Base-by-base conservation (phyloP, 768 basidiomycete genomes). In the Fistulinella prunicolor region DNA sequence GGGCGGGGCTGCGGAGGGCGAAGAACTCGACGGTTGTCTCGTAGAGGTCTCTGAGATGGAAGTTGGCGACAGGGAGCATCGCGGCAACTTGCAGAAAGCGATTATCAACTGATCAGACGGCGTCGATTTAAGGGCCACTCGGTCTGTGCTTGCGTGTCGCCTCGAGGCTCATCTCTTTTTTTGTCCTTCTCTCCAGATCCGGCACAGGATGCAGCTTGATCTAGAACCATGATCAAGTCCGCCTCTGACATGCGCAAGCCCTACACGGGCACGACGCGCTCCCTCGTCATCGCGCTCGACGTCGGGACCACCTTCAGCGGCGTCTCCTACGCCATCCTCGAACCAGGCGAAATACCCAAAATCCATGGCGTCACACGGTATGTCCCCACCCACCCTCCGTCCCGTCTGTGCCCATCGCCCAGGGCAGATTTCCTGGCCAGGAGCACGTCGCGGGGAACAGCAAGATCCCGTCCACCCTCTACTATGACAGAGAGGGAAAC, bases 391-490 rank as follows among this genome's bases (percentile, higher is more conserved):
- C 3, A 2, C 17, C 30, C 13, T 32, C 7, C 13, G 30, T 19
- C 35, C 35, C 17, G n/a, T n/a, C n/a, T 43, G 6, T 42, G 28
- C 52, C 56, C 48, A 58, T 51, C 51, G 45, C 56, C 46, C 51
- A 45, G 53, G 53, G 21, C 52, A 89, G 87, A 48, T 90, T 89
- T 48, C 87, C 87, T 9, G 88, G 87, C 16, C 88, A 89, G 67
- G 88, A 90, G 66, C 86, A 90, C 74, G 85, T 88, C 40, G 86
- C 83, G 13, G 87, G 87, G 32, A 90, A 89, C 63, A 83, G 85
- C 49, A 90, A 90, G 70, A 89, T 90, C 58, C 87, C 87, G 32
- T 82, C 87, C 20, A 64, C 85, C 21, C 78, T 90, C 66, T 89
- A 81, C 62, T 89, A 89, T 56, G 84, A 89, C 58, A 72, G 68